Conservation (phyloP, 805 yeast species). For the Kuraishia ogatae region DNA sequence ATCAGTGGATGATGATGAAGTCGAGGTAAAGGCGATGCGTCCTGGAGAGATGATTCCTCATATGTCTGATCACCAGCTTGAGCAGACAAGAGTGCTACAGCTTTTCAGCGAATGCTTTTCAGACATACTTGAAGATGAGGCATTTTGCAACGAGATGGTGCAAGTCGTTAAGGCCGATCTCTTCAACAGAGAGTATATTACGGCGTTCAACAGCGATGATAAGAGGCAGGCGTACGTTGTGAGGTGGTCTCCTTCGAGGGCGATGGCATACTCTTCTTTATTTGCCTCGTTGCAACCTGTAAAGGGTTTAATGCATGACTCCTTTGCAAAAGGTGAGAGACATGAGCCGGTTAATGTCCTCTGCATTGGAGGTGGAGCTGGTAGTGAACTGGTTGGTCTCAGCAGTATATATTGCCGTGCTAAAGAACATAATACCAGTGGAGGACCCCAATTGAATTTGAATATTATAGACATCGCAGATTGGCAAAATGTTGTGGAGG, state of each 20-base stretch:
- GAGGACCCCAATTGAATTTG: slow-evolving; percentile 16
- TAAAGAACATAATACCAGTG: neutral
- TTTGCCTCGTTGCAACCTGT: slow-evolving; percentile 31
- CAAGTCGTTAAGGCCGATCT: slow-evolving; percentile 66
- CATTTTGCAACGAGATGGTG: slow-evolving; percentile 27
- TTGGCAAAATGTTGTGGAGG: slow-evolving; percentile 48
- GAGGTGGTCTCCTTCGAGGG: slow-evolving; percentile 82
- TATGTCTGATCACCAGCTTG: slow-evolving; percentile 22
- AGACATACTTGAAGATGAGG: neutral
- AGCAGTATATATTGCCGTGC: slow-evolving; percentile 38
- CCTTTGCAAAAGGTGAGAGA: slow-evolving; percentile 7
- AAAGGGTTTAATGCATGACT: slow-evolving; percentile 6
- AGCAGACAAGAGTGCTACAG: slow-evolving; percentile 26
- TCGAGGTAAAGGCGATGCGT: neutral
- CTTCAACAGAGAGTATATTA: slow-evolving; percentile 58
- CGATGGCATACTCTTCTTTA: slow-evolving; percentile 64
- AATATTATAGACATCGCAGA: slow-evolving; percentile 70
- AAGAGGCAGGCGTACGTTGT: slow-evolving; percentile 71
- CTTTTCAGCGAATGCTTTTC: slow-evolving; percentile 20
- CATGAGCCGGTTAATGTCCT: slow-evolving; percentile 29
- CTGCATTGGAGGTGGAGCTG: slow-evolving; percentile 86
- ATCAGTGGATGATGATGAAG: slow-evolving; percentile 5
- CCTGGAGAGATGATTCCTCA: slow-evolving; percentile 21
- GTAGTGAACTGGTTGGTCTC: slow-evolving; percentile 66
- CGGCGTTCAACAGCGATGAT: slow-evolving; percentile 56